A percentile compares a stretch with the other conserved stretches of the same genome.
Evolutionary conservation across 208 protist species (phyloP).

Genomic region (Acanthamoeba polyphaga): DNA sequence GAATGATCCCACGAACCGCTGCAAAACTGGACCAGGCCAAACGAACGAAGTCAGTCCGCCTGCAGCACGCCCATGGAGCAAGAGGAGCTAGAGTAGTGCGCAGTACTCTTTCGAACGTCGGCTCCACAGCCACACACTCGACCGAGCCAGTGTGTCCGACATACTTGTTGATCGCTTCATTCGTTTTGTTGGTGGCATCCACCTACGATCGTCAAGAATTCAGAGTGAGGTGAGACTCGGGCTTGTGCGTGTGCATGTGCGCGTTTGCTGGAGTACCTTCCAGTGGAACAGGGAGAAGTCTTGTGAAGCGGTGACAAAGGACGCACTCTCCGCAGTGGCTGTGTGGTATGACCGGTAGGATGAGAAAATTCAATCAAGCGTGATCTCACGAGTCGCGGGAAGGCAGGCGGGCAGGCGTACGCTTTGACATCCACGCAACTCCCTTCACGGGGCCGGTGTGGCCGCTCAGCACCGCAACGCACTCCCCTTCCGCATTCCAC

Average conservation of each 20-base stretch:
- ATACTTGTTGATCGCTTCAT: neutral
- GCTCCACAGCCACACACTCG: conserved; percentile 3
- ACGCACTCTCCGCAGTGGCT: neutral
- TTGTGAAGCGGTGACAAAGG: conserved; percentile 38
- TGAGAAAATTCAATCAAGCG: neutral
- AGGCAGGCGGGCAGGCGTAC: neutral
- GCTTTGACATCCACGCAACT: conserved; percentile 5
- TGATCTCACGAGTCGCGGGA: neutral
- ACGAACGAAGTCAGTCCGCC: neutral
- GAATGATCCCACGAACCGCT: conserved; percentile 36
- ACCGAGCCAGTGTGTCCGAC: conserved; percentile 27
- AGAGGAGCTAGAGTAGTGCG: neutral
- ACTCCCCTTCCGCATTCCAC: neutral
- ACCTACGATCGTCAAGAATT: neutral
- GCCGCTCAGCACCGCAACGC: neutral
- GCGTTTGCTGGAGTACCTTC: neutral
- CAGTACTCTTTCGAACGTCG: neutral
- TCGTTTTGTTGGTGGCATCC: neutral
- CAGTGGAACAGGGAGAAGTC: conserved; percentile 41
- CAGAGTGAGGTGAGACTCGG: neutral
- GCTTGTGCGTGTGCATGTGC: neutral
- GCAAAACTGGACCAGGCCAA: neutral
- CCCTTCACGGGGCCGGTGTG: neutral
- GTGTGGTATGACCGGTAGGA: too few relatives aligned
- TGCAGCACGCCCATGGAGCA: too few relatives aligned